A percentile compares a stretch with the other conserved stretches of the same genome.
phyloP scores from a whole-genome alignment of 2,329 filamentous ascomycete genomes.

The Alternaria postmessia region DNA sequence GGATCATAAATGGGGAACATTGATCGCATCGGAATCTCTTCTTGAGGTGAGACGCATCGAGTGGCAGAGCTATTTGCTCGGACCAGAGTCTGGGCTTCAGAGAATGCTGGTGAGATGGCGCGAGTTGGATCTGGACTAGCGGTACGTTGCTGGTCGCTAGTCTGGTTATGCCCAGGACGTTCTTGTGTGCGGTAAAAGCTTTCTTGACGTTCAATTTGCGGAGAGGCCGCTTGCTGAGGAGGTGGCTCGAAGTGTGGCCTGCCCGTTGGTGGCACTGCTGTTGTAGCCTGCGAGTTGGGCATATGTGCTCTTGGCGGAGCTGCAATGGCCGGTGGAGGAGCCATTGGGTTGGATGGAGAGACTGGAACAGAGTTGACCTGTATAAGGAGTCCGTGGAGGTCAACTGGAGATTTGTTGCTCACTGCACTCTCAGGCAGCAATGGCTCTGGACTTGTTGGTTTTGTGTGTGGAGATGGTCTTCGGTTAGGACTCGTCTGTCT shows the following conservation, averaged over 20 bases:
- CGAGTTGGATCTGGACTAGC: slow-evolving; percentile 42
- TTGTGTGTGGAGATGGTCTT: slow-evolving; percentile 34
- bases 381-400: slow-evolving; percentile 52
- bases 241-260: slow-evolving; percentile 35
- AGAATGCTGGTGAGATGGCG: slow-evolving; percentile 47
- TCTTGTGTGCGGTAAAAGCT: slow-evolving; percentile 30
- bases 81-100: slow-evolving; percentile 46
- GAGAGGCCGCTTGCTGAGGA: slow-evolving; percentile 32
- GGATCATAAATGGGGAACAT: slow-evolving; percentile 82
- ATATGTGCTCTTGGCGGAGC: slow-evolving; percentile 42
- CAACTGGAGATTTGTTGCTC: slow-evolving; percentile 38
- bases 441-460: slow-evolving; percentile 43
- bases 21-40: slow-evolving; percentile 64
- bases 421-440: slow-evolving; percentile 42
- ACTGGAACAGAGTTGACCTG: slow-evolving; percentile 51
- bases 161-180: slow-evolving; percentile 20
- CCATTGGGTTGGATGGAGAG: slow-evolving; percentile 40
- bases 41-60: slow-evolving; percentile 40
- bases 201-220: slow-evolving; percentile 25
- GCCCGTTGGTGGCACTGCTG: slow-evolving; percentile 33
- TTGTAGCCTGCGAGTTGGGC: slow-evolving; percentile 26
- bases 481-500: slow-evolving; percentile 45
- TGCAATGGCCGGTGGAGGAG: slow-evolving; percentile 29
- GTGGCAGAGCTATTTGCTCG: slow-evolving; percentile 49
- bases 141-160: slow-evolving; percentile 20